These are phyloP conservation scores for Zymoseptoria tritici DNA, from an alignment of 2,329 filamentous ascomycete species.

Conservation along the genomic window DNA sequence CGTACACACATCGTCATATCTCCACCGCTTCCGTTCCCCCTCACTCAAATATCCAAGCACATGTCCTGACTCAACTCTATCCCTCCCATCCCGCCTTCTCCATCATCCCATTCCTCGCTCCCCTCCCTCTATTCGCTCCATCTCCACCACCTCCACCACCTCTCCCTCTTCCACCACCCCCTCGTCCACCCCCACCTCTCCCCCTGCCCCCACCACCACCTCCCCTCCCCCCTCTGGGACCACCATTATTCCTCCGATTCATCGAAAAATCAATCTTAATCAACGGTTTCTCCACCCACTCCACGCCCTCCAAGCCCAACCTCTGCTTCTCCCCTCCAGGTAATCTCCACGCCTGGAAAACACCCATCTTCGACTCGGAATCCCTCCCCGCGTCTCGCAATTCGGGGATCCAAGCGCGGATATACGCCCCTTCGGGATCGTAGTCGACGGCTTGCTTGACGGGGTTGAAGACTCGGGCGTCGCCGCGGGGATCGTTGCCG, in stretches of 20 bases:
- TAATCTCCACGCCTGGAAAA: constrained; percentile 66
- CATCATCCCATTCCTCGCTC: constrained; percentile 11
- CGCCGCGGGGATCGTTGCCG: constrained; percentile 67
- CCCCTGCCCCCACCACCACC: constrained; percentile 25
- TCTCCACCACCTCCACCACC: constrained; percentile 8
- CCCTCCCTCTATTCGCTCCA: constrained; percentile 4
- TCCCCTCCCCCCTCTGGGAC: constrained; percentile 24
- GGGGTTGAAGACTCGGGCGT: constrained; percentile 70
- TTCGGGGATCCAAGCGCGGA: constrained; percentile 67
- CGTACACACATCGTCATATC: not conserved
- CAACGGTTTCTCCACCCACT: constrained; percentile 61
- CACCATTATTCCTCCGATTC: constrained; percentile 35
- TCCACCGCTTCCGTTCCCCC: not conserved
- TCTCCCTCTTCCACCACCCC: no score
- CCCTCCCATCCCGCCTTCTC: constrained; percentile 11
- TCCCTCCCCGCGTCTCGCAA: constrained; percentile 33
- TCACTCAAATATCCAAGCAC: no score
- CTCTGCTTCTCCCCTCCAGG: constrained; percentile 50
- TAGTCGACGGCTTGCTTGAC: constrained; percentile 76
- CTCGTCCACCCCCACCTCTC: constrained; percentile 14
- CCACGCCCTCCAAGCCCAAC: constrained; percentile 49
- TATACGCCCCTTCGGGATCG: constrained; percentile 61
- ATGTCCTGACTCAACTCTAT: not conserved
- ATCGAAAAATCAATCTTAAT: constrained; percentile 58
- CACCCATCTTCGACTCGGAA: constrained; percentile 42